phyloP scores from a whole-genome alignment of 1,284 basidiomycete genomes.

The Ganoderma multipileum region DNA sequence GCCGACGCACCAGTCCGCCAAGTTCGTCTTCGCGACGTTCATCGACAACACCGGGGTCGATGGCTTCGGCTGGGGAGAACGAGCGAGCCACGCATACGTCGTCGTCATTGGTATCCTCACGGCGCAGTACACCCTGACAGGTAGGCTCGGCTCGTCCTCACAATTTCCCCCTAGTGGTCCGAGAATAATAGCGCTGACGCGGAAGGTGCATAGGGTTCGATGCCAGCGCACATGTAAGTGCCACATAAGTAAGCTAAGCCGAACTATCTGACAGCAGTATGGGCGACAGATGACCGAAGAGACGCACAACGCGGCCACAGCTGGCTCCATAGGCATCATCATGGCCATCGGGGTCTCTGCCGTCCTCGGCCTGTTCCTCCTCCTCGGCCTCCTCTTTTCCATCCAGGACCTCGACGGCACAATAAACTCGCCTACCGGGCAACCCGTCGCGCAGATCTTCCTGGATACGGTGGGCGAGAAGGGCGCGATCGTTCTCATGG shows the following conservation, averaged over 20 bases:
- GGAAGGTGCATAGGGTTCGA: slow-evolving; percentile 59
- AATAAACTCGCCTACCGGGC: slow-evolving; percentile 57
- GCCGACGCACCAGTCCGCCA: slow-evolving; percentile 68
- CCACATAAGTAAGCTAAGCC: neutral
- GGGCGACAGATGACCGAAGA: slow-evolving; percentile 74
- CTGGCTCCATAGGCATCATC: slow-evolving; percentile 69
- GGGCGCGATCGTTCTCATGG: slow-evolving; percentile 77
- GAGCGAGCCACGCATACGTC: slow-evolving; percentile 75
- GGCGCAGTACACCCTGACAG: slow-evolving; percentile 75
- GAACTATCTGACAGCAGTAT: slow-evolving; percentile 9
- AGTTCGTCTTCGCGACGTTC: slow-evolving; percentile 75
- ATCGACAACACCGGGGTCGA: slow-evolving; percentile 70
- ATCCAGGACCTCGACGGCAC: slow-evolving; percentile 74
- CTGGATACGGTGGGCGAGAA: slow-evolving; percentile 75
- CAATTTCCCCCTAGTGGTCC: neutral
- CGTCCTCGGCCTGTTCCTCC: slow-evolving; percentile 73
- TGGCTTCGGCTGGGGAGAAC: slow-evolving; percentile 68
- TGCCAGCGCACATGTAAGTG: slow-evolving; percentile 69
- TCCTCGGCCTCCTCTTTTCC: slow-evolving; percentile 75
- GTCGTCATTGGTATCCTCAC: slow-evolving; percentile 73
- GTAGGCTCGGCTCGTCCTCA: slow-evolving; percentile 39
- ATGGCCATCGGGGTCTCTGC: slow-evolving; percentile 82
- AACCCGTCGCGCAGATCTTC: slow-evolving; percentile 81
- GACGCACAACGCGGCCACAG: slow-evolving; percentile 75
- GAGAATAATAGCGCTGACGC: slow-evolving; percentile 3